These are phyloP conservation scores for Magnusiomyces ingens DNA, from an alignment of 1,139 yeast genomes.

Conservation along the genomic window DNA sequence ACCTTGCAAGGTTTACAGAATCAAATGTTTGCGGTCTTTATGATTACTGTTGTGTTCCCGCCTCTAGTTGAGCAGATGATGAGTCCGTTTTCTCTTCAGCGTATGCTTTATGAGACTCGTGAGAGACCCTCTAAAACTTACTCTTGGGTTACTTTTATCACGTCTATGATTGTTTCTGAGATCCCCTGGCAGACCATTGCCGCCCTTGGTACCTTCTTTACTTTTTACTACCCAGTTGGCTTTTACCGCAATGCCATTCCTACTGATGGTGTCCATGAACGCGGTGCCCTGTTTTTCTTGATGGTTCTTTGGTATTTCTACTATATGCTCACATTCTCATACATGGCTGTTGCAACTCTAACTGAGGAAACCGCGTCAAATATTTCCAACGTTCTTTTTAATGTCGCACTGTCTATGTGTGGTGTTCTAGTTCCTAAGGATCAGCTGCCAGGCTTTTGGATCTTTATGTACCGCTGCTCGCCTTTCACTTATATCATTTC, in stretches of 20 bases:
- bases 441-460: conserved; percentile 55
- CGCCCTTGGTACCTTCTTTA: conserved; percentile 57
- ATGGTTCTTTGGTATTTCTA: conserved; percentile 48
- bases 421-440: conserved; percentile 67
- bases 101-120: conserved; percentile 49
- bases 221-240: conserved; percentile 67
- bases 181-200: conserved; percentile 60
- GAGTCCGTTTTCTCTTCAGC: conserved; percentile 57
- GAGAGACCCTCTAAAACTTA: conserved; percentile 45
- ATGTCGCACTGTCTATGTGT: conserved; percentile 67
- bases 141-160: conserved; percentile 49
- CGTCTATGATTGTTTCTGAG: conserved; percentile 59
- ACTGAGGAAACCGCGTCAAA: conserved; percentile 70
- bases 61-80: conserved; percentile 62
- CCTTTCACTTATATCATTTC: conserved; percentile 65
- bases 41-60: conserved; percentile 52
- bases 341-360: conserved; percentile 52
- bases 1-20: conserved; percentile 39
- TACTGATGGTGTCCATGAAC: conserved; percentile 42
- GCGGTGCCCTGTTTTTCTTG: conserved; percentile 69
- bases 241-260: conserved; percentile 42
- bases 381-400: conserved; percentile 53
- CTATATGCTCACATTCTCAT: conserved; percentile 59
- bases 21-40: conserved; percentile 49
- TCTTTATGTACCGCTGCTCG: conserved; percentile 62